phyloP scores from a whole-genome alignment of 148 eudicot genomes.

The Cornus suecica region DNA sequence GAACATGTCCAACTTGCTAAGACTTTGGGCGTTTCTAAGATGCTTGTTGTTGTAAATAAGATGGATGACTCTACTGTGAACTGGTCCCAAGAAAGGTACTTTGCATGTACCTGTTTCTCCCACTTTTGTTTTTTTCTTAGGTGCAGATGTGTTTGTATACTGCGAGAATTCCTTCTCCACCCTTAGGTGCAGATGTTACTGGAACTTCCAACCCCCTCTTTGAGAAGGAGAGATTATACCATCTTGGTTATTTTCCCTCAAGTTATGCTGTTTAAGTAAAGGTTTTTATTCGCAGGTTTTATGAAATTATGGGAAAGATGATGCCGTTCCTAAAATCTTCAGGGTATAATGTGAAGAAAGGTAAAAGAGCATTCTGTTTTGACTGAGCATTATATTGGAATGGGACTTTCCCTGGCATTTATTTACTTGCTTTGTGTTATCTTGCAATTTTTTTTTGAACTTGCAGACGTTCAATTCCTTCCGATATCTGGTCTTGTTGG shows the following conservation, averaged over 20 bases:
- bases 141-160: not conserved
- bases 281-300: slow-evolving; percentile 47
- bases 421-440: not conserved
- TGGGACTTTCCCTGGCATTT: not conserved
- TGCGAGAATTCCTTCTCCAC: not conserved
- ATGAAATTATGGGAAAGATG: slow-evolving; percentile 92
- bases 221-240: too few relatives aligned
- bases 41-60: slow-evolving; percentile 87
- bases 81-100: slow-evolving; percentile 89
- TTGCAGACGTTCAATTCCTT: slow-evolving; percentile 78
- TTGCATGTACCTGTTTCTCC: not conserved
- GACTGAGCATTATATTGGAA: not conserved
- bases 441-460: not conserved
- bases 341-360: slow-evolving; percentile 94
- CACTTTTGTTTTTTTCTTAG: too few relatives aligned
- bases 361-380: slow-evolving; percentile 29
- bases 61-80: slow-evolving; percentile 96
- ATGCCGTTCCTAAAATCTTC: slow-evolving; percentile 65
- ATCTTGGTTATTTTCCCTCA: too few relatives aligned
- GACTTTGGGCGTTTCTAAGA: slow-evolving; percentile 90
- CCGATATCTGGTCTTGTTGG: slow-evolving; percentile 93
- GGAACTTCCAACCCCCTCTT: too few relatives aligned
- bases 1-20: slow-evolving; percentile 96
- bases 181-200: too few relatives aligned
- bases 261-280: not conserved